These are phyloP conservation scores for Fusarium udum DNA, from an alignment of 2,329 filamentous ascomycete species.

Conservation along the genomic window DNA sequence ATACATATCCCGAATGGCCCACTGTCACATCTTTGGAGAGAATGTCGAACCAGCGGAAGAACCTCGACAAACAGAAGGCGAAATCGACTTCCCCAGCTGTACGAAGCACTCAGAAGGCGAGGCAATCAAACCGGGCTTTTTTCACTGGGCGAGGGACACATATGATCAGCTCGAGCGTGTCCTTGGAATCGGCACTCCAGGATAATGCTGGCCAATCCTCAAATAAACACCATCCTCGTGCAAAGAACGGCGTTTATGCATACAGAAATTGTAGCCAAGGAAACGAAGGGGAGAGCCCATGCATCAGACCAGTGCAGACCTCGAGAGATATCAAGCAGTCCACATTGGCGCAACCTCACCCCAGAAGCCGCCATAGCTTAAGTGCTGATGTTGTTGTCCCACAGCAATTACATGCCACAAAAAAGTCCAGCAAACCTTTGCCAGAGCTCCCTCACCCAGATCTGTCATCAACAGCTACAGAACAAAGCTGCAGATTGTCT, in stretches of 20 bases:
- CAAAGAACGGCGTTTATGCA: not conserved
- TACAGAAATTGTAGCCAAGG: not conserved
- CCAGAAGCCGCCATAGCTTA: constrained; percentile 28
- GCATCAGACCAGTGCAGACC: constrained; percentile 4
- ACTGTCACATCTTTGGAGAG: not conserved
- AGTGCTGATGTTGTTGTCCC: constrained; percentile 14
- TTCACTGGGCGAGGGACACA: constrained; percentile 18
- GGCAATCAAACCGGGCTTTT: constrained; percentile 10
- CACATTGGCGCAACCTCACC: not conserved
- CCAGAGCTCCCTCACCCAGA: constrained; percentile 14
- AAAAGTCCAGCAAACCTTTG: constrained; percentile 2
- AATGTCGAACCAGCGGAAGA: not conserved
- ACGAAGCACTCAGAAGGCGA: not conserved
- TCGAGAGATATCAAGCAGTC: constrained; percentile 6
- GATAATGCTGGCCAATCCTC: not conserved
- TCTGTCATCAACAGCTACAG: not conserved
- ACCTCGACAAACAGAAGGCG: not conserved
- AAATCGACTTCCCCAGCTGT: not conserved
- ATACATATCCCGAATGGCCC: constrained; percentile 29
- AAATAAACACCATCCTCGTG: not conserved
- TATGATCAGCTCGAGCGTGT: not conserved
- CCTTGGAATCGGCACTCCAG: not conserved
- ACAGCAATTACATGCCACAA: not conserved
- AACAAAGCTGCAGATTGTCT: constrained; percentile 10
- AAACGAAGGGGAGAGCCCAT: not conserved